Conservation (phyloP, 768 basidiomycete species). For the Suillus subaureus region DNA sequence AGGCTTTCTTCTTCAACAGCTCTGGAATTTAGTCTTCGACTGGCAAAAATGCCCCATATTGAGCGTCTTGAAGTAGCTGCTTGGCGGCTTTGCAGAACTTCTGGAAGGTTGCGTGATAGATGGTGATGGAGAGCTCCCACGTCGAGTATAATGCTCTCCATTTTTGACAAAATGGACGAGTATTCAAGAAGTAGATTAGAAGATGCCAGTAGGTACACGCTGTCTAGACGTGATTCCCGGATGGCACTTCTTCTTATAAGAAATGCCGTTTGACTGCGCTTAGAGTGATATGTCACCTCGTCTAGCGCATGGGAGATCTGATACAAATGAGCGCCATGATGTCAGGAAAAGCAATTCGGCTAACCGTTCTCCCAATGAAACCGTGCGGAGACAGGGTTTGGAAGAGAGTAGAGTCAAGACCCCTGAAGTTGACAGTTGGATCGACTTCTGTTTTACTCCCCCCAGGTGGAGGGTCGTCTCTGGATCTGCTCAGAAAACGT, state of each 20-base stretch:
- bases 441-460: conserved; percentile 15
- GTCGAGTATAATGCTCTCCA: conserved; percentile 17
- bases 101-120: conserved; percentile 10
- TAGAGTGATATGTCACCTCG: conserved; percentile 26
- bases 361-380: conserved; percentile 33
- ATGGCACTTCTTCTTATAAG: neutral
- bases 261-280: conserved; percentile 9
- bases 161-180: conserved; percentile 29
- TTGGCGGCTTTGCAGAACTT: neutral
- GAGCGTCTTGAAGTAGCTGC: conserved; percentile 12
- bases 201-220: conserved; percentile 31
- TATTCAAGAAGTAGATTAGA: conserved; percentile 37
- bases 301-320: conserved; percentile 33
- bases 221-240: conserved; percentile 22
- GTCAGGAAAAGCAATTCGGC: conserved; percentile 5
- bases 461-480: neutral
- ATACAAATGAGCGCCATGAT: conserved; percentile 7
- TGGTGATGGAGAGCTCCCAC: conserved; percentile 20
- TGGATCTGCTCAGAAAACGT: conserved; percentile 7
- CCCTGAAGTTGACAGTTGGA: conserved; percentile 18
- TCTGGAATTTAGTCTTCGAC: conserved; percentile 4
- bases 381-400: conserved; percentile 25
- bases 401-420: conserved; percentile 21
- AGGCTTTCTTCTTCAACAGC: conserved; percentile 14
- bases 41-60: neutral